Percentiles rank a stretch among this genome's conserved stretches.
Conservation (phyloP, 2,329 filamentous ascomycete species). For the Dactylonectria macrodidyma region DNA sequence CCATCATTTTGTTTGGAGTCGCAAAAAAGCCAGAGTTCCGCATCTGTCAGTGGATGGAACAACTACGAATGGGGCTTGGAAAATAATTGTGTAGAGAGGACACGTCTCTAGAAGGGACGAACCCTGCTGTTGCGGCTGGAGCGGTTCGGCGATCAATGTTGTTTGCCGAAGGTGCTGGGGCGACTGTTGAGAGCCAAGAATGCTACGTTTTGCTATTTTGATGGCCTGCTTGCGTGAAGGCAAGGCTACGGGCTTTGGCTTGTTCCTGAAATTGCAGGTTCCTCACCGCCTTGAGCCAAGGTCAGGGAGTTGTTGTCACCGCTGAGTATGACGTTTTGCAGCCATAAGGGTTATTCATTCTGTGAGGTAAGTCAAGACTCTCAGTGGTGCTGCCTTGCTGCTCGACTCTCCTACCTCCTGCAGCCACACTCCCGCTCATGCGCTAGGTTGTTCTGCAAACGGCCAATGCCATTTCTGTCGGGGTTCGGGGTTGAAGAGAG, state of each 20-base stretch:
- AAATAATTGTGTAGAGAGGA: neutral
- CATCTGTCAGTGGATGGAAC: conserved; percentile 15
- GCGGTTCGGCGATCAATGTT: conserved; percentile 29
- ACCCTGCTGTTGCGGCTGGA: conserved; percentile 35
- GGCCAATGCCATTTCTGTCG: conserved; percentile 29
- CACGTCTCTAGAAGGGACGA: conserved; percentile 10
- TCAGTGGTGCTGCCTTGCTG: conserved; percentile 19
- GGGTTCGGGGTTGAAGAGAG: conserved; percentile 33
- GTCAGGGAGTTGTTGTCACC: conserved; percentile 11
- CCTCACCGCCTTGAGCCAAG: conserved; percentile 41
- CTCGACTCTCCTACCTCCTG: conserved; percentile 32
- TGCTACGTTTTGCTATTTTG: conserved; percentile 34
- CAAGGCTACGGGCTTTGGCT: conserved; percentile 32
- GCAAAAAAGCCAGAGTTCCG: conserved; percentile 13
- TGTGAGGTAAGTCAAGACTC: conserved; percentile 43
- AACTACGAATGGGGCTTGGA: conserved; percentile 12
- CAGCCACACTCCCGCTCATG: conserved; percentile 39
- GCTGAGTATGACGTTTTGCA: conserved; percentile 23
- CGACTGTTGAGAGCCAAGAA: conserved; percentile 1
- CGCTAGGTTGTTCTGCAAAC: conserved; percentile 41
- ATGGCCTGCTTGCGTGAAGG: conserved; percentile 33
- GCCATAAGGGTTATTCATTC: conserved; percentile 41
- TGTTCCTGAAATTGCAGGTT: conserved; percentile 29
- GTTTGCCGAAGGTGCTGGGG: conserved; percentile 32
- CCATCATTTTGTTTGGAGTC: conserved; percentile 14